phyloP scores from a whole-genome alignment of 305 asterid genomes.

The Galium porrigens region DNA sequence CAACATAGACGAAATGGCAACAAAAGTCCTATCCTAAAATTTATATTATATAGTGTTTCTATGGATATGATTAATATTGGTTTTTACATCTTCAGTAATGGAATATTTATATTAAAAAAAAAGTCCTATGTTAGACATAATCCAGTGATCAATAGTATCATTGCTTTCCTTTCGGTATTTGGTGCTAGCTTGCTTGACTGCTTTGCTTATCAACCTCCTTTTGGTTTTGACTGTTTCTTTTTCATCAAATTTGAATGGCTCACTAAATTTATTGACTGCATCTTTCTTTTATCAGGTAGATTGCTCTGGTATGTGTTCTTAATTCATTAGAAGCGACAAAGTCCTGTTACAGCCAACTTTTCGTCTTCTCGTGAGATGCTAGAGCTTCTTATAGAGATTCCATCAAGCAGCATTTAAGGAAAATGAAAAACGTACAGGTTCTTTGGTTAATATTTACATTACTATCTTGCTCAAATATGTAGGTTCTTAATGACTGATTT shows the following conservation, averaged over 20 bases:
- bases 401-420: slow-evolving; percentile 26
- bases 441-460: slow-evolving; percentile 4
- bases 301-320: not conserved
- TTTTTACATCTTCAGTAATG: not conserved
- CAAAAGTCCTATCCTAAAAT: not conserved
- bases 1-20: not conserved
- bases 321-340: slow-evolving; percentile 7
- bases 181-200: not conserved
- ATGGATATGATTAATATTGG: not conserved
- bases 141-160: not conserved
- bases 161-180: not conserved
- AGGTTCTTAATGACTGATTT: not conserved
- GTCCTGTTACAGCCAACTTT: not conserved
- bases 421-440: slow-evolving; percentile 47
- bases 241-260: not conserved
- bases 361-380: not conserved
- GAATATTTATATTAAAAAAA: not conserved
- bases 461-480: not conserved
- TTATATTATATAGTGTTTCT: not conserved
- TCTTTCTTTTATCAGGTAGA: slow-evolving; percentile 6
- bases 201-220: slow-evolving; percentile 1
- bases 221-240: not conserved
- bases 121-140: not conserved
- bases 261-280: not conserved
- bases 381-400: slow-evolving; percentile 34